A percentile compares a stretch with the other conserved stretches of the same genome.
phyloP scores from a whole-genome alignment of 306 rosid species.

The cucumber (Cucumis sativus) region DNA sequence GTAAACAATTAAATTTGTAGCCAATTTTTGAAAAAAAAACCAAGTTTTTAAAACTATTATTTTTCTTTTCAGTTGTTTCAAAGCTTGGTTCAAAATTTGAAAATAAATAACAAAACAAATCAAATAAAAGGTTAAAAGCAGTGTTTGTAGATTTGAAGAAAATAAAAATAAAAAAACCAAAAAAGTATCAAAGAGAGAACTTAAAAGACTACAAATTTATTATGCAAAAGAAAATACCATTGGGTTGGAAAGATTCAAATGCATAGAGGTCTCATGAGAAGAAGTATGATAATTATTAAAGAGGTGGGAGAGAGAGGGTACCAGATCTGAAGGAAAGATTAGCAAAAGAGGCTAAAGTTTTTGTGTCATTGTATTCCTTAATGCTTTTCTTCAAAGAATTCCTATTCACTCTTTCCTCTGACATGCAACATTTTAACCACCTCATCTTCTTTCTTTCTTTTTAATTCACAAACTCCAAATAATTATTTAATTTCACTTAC shows the following conservation, averaged over 20 bases:
- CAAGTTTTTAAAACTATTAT: too few relatives aligned
- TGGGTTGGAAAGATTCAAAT: background rate
- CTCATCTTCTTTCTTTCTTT: constrained; percentile 30
- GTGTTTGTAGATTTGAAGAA: too few relatives aligned
- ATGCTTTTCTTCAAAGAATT: constrained; percentile 42
- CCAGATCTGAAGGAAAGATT: constrained; percentile 58
- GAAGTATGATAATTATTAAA: background rate
- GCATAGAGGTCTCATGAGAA: background rate
- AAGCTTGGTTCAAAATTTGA: too few relatives aligned
- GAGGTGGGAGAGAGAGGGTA: background rate
- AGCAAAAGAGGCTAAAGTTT: constrained; percentile 47
- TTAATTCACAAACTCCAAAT: background rate
- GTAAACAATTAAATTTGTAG: too few relatives aligned
- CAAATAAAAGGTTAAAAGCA: too few relatives aligned
- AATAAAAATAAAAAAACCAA: too few relatives aligned
- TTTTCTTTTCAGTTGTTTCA: too few relatives aligned
- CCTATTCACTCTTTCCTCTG: constrained; percentile 27
- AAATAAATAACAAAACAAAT: too few relatives aligned
- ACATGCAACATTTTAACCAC: constrained; percentile 58
- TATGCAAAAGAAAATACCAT: background rate
- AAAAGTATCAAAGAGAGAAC: too few relatives aligned
- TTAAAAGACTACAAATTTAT: background rate
- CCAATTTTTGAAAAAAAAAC: too few relatives aligned
- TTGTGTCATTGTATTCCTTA: constrained; percentile 36
- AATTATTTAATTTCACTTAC: background rate